Conservation (phyloP, 2,329 filamentous ascomycete species). For the Phaeophleospora eucalypticola region DNA sequence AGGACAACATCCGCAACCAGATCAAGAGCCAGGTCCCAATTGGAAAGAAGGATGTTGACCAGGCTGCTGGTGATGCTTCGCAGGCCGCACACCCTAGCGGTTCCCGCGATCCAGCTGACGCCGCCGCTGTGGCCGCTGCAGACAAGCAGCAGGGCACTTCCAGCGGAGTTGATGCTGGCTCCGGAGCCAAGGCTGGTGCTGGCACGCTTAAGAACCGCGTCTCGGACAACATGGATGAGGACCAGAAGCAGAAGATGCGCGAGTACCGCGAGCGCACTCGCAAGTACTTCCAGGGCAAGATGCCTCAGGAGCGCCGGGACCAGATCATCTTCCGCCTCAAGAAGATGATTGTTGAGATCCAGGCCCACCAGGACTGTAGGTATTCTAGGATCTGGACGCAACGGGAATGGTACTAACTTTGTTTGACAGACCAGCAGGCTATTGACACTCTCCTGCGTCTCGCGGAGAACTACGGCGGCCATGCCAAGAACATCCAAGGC, state of each 20-base stretch:
- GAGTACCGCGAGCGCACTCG: slow-evolving; percentile 51
- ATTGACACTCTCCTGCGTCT: slow-evolving; percentile 80
- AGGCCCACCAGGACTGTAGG: slow-evolving; percentile 84
- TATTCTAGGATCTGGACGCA: slow-evolving; percentile 10
- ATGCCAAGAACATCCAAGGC: slow-evolving; percentile 62
- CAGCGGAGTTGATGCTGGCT: slow-evolving; percentile 51
- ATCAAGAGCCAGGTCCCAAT: slow-evolving; percentile 56
- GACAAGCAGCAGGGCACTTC: slow-evolving; percentile 47
- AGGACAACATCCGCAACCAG: slow-evolving; percentile 65
- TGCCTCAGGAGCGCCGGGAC: slow-evolving; percentile 88
- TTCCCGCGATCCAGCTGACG: slow-evolving; percentile 52
- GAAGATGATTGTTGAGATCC: slow-evolving; percentile 97
- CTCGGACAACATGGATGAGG: slow-evolving; percentile 61
- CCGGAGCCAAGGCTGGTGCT: slow-evolving; percentile 47
- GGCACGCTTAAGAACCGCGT: slow-evolving; percentile 50
- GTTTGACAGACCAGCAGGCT: slow-evolving; percentile 66
- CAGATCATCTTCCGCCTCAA: slow-evolving; percentile 89
- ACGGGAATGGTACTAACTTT: slow-evolving; percentile 25
- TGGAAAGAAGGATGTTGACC: slow-evolving; percentile 56
- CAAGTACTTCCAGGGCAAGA: slow-evolving; percentile 78
- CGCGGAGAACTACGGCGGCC: slow-evolving; percentile 77
- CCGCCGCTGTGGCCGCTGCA: slow-evolving; percentile 51
- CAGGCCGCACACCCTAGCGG: slow-evolving; percentile 55
- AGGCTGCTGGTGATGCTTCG: slow-evolving; percentile 56
- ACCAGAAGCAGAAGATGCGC: slow-evolving; percentile 46